phyloP scores from a whole-genome alignment of 75 land plant genomes.

The Pinus taeda region DNA sequence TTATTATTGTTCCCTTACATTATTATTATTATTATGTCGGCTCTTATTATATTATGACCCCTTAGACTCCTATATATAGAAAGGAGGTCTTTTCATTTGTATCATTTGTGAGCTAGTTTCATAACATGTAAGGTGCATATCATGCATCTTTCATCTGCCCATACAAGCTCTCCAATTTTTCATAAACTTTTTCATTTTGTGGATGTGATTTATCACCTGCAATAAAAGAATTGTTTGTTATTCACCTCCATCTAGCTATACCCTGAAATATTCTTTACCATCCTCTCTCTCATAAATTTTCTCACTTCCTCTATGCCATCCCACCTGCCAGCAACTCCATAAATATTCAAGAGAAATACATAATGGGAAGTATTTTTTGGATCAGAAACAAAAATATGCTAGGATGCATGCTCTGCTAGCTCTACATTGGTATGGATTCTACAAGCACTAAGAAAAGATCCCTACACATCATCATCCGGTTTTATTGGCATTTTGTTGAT shows the following conservation, averaged over 20 bases:
- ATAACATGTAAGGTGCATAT: slow-evolving; percentile 12
- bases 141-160: slow-evolving; percentile 5
- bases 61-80: too few relatives aligned
- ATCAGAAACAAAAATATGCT: neutral
- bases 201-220: slow-evolving; percentile 7
- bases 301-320: neutral
- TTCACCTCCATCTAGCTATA: slow-evolving; percentile 7
- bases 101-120: too few relatives aligned
- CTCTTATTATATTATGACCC: too few relatives aligned
- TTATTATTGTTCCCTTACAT: too few relatives aligned
- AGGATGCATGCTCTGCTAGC: neutral
- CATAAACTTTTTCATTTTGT: slow-evolving; percentile 2
- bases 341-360: neutral
- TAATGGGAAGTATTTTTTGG: neutral
- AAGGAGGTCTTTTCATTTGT: too few relatives aligned
- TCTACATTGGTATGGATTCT: slow-evolving; percentile 4
- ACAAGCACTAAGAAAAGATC: slow-evolving; percentile 9
- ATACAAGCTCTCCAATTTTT: slow-evolving; percentile 14
- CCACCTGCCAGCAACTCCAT: slow-evolving; percentile 1
- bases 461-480: slow-evolving; percentile 6
- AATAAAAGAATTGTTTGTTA: slow-evolving; percentile 12
- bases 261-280: neutral
- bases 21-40: too few relatives aligned
- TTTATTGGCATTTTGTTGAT: slow-evolving; percentile 4
- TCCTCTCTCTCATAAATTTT: neutral